Percentiles rank a stretch among this genome's conserved stretches.
Evolutionary conservation across 805 yeast genomes (phyloP).

Genomic region (Candida montana): DNA sequence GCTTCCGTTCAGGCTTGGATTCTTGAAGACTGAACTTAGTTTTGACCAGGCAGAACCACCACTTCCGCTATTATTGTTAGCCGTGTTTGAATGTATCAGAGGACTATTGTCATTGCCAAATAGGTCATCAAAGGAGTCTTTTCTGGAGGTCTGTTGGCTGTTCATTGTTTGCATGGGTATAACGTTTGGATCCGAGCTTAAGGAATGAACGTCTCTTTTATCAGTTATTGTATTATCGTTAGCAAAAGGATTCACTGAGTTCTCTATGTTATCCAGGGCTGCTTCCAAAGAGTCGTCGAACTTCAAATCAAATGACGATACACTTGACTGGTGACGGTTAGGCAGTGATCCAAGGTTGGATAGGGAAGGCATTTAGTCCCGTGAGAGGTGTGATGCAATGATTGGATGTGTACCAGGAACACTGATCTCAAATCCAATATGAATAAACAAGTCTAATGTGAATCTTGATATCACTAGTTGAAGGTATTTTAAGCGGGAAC

Average conservation of each 20-base stretch:
- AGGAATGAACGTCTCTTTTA: slow-evolving; percentile 21
- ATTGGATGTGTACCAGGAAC: neutral
- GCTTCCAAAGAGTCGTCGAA: slow-evolving; percentile 62
- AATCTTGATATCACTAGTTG: too few relatives aligned
- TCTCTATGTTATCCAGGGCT: slow-evolving; percentile 51
- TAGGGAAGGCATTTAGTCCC: slow-evolving; percentile 19
- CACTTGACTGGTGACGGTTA: slow-evolving; percentile 24
- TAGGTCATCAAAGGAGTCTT: slow-evolving; percentile 23
- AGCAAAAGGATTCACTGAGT: slow-evolving; percentile 28
- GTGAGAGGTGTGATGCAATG: neutral
- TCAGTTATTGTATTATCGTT: slow-evolving; percentile 12
- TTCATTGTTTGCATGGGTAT: slow-evolving; percentile 29
- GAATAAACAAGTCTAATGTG: too few relatives aligned
- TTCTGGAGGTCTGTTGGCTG: slow-evolving; percentile 13
- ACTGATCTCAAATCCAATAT: neutral
- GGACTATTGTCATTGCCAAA: slow-evolving; percentile 17
- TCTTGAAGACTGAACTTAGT: slow-evolving; percentile 7
- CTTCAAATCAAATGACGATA: slow-evolving; percentile 50
- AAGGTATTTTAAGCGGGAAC: too few relatives aligned
- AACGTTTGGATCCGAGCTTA: slow-evolving; percentile 29
- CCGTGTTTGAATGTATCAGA: slow-evolving; percentile 5
- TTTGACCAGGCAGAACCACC: slow-evolving; percentile 14
- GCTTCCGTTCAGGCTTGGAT: slow-evolving; percentile 2
- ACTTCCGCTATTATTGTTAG: neutral
- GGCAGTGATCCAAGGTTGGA: slow-evolving; percentile 14